phyloP scores from a whole-genome alignment of 352 stramenopile species.

The Globisporangium echinulatum region DNA sequence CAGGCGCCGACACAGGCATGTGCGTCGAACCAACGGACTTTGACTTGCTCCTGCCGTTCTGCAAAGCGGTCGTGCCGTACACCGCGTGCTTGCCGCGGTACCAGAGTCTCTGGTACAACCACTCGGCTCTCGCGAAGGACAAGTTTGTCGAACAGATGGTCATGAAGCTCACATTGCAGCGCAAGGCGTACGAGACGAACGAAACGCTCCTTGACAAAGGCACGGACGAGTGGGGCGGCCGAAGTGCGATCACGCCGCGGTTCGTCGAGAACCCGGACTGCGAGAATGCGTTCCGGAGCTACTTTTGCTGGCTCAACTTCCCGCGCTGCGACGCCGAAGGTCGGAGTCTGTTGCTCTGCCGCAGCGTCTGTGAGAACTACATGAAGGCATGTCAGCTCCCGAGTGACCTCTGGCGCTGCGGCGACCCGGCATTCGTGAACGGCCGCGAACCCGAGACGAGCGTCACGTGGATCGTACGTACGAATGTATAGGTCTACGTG shows the following conservation, averaged over 20 bases:
- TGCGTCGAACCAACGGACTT: conserved; percentile 60
- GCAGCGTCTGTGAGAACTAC: conserved; percentile 89
- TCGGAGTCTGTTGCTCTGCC: conserved; percentile 75
- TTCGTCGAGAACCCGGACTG: conserved; percentile 87
- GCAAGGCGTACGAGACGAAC: conserved; percentile 64
- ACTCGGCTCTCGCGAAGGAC: conserved; percentile 71
- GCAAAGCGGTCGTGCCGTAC: conserved; percentile 60
- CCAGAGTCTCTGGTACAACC: conserved; percentile 73
- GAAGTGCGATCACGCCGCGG: conserved; percentile 53
- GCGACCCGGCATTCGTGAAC: conserved; percentile 67
- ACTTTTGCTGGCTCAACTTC: conserved; percentile 91
- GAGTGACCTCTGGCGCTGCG: conserved; percentile 85
- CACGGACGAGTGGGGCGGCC: conserved; percentile 64
- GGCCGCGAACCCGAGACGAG: conserved; percentile 54
- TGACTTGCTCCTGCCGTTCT: conserved; percentile 65
- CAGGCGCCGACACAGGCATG: conserved; percentile 52
- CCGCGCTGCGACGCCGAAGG: conserved; percentile 84
- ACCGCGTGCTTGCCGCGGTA: conserved; percentile 66
- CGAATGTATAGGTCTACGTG: conserved; percentile 5
- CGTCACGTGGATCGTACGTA: conserved; percentile 46
- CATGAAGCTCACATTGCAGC: conserved; percentile 49
- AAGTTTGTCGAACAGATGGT: conserved; percentile 62
- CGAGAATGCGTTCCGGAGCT: conserved; percentile 87
- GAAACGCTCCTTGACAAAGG: conserved; percentile 39
- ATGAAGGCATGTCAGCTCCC: conserved; percentile 82